A percentile compares a stretch with the other conserved stretches of the same genome.
Evolutionary conservation across 2,329 filamentous ascomycete genomes (phyloP).

Genomic region (Ophiognomonia clavigignenti-juglandacearum): DNA sequence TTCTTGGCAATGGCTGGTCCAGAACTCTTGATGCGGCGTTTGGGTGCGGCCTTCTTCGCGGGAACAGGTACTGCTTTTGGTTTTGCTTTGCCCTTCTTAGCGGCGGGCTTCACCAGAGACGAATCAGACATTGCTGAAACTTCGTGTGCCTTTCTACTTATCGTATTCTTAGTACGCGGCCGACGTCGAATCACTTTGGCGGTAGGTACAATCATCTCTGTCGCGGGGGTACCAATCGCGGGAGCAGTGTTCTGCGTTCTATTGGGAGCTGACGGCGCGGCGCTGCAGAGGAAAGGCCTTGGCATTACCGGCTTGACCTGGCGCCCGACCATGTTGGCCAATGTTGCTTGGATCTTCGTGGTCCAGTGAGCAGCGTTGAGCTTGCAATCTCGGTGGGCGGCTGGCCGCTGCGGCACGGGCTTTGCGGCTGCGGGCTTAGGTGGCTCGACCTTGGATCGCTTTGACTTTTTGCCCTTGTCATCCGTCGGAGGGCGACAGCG

Average conservation of each 20-base stretch:
- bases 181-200: slow-evolving; percentile 8
- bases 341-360: slow-evolving; percentile 35
- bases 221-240: background rate
- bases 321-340: slow-evolving; percentile 30
- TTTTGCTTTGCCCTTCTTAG: background rate
- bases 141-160: slow-evolving; percentile 1
- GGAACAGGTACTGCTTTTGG: too few species aligned
- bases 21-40: background rate
- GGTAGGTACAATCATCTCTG: background rate
- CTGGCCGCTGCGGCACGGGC: slow-evolving; percentile 32
- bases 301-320: slow-evolving; percentile 3
- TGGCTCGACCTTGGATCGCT: slow-evolving; percentile 19
- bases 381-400: slow-evolving; percentile 41
- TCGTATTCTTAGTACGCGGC: slow-evolving; percentile 15
- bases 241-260: background rate
- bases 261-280: background rate
- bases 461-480: slow-evolving; percentile 16
- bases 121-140: background rate
- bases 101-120: background rate
- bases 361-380: slow-evolving; percentile 40
- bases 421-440: slow-evolving; percentile 21
- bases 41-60: background rate
- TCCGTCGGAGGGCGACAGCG: slow-evolving; percentile 25
- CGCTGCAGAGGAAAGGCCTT: background rate
- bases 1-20: background rate